phyloP scores from a whole-genome alignment of 2,329 filamentous ascomycete species.

The Neopestalotiopsis rosae region DNA sequence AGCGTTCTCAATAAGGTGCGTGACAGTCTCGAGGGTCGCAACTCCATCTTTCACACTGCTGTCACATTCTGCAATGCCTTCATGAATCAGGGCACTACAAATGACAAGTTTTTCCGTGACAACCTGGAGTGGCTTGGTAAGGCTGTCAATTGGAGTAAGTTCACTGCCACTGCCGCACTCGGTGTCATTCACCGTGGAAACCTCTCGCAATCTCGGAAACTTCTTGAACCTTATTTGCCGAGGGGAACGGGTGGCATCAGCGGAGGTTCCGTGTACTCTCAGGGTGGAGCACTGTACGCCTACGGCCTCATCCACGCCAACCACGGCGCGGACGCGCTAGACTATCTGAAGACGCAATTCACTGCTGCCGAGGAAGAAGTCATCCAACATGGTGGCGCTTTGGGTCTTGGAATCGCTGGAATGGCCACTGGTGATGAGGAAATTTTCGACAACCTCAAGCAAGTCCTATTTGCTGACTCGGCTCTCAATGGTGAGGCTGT shows the following conservation, averaged over 20 bases:
- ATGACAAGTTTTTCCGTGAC: conserved; percentile 98
- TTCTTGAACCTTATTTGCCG: conserved; percentile 93
- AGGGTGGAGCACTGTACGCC: conserved; percentile 93
- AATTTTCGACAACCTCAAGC: conserved; percentile 90
- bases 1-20: conserved; percentile 95
- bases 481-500: conserved; percentile 97
- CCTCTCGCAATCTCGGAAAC: conserved; percentile 87
- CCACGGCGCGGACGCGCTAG: conserved; percentile 87
- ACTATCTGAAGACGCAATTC: conserved; percentile 80
- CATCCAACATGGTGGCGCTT: conserved; percentile 93
- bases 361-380: conserved; percentile 83
- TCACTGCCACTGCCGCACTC: conserved; percentile 93
- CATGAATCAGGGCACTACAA: conserved; percentile 98
- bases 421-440: conserved; percentile 94
- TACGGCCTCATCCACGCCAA: conserved; percentile 97
- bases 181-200: conserved; percentile 98
- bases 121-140: conserved; percentile 98
- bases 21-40: conserved; percentile 92
- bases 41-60: conserved; percentile 97
- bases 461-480: conserved; percentile 89
- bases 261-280: conserved; percentile 89
- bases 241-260: conserved; percentile 70
- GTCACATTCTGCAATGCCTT: conserved; percentile 98
- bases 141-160: conserved; percentile 99
- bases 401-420: conserved; percentile 93